These are phyloP conservation scores for Colletotrichum eleusines DNA, from an alignment of 2,329 filamentous ascomycete genomes.

Conservation along the genomic window DNA sequence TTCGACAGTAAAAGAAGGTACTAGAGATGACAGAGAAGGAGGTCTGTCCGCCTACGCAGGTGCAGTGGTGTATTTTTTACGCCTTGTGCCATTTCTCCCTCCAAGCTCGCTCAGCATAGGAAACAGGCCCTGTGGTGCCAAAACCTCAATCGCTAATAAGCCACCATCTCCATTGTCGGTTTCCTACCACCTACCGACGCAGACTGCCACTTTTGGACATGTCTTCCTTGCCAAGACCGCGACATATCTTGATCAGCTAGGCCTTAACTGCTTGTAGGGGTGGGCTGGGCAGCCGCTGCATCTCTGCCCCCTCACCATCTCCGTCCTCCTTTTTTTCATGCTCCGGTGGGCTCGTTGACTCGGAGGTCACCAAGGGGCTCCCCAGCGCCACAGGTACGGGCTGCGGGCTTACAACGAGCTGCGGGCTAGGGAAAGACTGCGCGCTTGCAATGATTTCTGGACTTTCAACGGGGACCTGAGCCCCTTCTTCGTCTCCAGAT, in stretches of 20 bases:
- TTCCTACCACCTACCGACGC: background rate
- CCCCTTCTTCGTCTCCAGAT: conserved; percentile 44
- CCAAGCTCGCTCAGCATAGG: background rate
- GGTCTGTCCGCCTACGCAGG: background rate
- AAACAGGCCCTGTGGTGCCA: background rate
- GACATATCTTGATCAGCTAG: conserved; percentile 41
- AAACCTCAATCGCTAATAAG: background rate
- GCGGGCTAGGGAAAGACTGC: conserved; percentile 20
- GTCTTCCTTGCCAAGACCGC: background rate
- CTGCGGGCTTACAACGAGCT: conserved; percentile 16
- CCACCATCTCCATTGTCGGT: background rate
- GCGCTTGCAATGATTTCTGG: conserved; percentile 16
- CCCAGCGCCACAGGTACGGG: conserved; percentile 14
- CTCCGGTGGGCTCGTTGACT: conserved; percentile 1
- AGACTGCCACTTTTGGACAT: background rate
- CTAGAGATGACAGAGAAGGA: conserved; percentile 12
- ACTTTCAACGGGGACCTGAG: background rate
- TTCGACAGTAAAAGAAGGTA: conserved; percentile 29
- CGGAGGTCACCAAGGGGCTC: background rate
- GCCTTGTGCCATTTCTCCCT: background rate
- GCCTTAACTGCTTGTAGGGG: conserved; percentile 51
- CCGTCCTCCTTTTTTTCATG: conserved; percentile 34
- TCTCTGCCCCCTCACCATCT: conserved; percentile 45
- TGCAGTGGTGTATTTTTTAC: conserved; percentile 1
- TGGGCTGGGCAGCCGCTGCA: conserved; percentile 47